Evolutionary conservation across 164 flowering plant species (phyloP).

Genomic region (Euptelea pleiosperma): DNA sequence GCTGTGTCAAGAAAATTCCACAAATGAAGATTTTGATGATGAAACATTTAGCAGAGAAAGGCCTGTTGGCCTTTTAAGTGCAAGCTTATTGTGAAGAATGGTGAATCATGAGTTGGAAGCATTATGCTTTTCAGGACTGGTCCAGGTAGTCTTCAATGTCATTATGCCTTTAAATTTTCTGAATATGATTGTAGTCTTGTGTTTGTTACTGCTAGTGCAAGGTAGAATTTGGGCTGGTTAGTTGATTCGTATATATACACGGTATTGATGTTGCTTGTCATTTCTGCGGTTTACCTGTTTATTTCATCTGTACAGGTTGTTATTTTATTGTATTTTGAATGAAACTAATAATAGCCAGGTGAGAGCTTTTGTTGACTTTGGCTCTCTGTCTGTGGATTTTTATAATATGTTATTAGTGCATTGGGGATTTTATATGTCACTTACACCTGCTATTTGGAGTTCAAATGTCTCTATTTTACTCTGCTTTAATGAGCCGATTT

Average conservation of each 20-base stretch:
- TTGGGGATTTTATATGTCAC: too few species aligned
- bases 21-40: conserved; percentile 74
- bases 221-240: background rate
- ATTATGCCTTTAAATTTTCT: conserved; percentile 3
- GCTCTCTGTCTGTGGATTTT: background rate
- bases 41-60: conserved; percentile 48
- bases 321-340: background rate
- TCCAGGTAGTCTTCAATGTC: conserved; percentile 20
- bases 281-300: background rate
- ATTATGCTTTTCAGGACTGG: conserved; percentile 9
- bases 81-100: conserved; percentile 34
- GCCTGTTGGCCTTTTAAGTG: conserved; percentile 38
- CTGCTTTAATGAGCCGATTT: too few species aligned
- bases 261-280: background rate
- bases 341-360: too few species aligned
- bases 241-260: background rate
- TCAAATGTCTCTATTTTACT: too few species aligned
- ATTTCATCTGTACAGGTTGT: background rate
- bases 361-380: too few species aligned
- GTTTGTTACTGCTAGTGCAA: conserved; percentile 9
- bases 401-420: background rate
- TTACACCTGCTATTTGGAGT: too few species aligned
- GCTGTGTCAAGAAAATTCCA: conserved; percentile 75
- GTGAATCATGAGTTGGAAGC: background rate
- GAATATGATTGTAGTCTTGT: background rate